Percentiles rank a stretch among this genome's conserved stretches.
Conservation (phyloP, 441 rosid genomes). For the Adansonia gregorii region DNA sequence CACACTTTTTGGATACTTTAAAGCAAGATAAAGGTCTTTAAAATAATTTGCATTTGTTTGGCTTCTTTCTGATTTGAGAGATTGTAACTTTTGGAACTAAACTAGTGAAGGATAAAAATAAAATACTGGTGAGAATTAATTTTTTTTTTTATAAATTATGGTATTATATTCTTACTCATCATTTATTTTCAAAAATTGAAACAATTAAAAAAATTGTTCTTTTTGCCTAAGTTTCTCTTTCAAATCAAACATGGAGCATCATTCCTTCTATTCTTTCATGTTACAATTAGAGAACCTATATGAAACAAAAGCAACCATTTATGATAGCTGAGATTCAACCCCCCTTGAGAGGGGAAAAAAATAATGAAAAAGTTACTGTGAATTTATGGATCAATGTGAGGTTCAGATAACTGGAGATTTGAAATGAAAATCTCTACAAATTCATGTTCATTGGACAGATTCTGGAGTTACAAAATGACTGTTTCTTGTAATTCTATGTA, state of each 20-base stretch:
- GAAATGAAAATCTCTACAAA: background rate
- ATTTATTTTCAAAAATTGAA: background rate
- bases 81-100: background rate
- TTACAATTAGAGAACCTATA: too few species aligned
- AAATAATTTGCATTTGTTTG: conserved; percentile 5
- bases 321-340: too few species aligned
- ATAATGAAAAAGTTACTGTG: background rate
- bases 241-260: too few species aligned
- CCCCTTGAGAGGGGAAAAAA: too few species aligned
- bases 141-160: background rate
- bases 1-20: background rate
- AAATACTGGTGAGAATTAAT: too few species aligned
- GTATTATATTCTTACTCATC: background rate
- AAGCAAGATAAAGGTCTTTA: background rate
- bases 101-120: background rate
- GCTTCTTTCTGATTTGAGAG: background rate
- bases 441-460: background rate
- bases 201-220: too few species aligned
- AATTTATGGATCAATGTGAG: background rate
- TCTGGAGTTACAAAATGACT: background rate
- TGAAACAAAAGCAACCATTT: too few species aligned
- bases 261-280: too few species aligned
- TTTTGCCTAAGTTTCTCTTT: too few species aligned
- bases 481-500: too few species aligned
- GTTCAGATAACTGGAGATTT: background rate